Evolutionary conservation across 805 yeast species (phyloP), one percentile per base, ranked within the genome.

Genomic region (Lachancea thermotolerans): DNA sequence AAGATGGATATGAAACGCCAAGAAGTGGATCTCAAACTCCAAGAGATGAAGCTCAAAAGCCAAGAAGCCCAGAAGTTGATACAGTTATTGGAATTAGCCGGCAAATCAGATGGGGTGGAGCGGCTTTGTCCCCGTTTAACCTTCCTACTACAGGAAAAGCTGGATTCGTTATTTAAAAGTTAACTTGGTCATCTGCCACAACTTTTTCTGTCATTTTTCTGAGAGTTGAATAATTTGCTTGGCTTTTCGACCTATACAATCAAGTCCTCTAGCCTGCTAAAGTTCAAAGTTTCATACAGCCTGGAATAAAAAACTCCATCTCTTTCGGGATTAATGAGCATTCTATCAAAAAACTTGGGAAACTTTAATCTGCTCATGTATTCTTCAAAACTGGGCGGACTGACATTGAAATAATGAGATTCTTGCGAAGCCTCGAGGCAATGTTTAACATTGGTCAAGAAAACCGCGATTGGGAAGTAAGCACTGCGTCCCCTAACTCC

Each of bases 361-460:
- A 38, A 38, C 14, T 38, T 28, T 2, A 32, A 12, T 16, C 37
- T 28, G 17, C 28, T 17, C 36, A 33, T 40, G 43, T 32, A 21
- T 28, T 40, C 43, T 2, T 40, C 43, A n/a, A 40, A 17, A 18
- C 37, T 32, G 15, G 43, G 43, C 17, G 43, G 43, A 18, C 3
- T 16, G 17, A 40, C 25, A 17, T 32, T 15, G 31, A 40, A 33
- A 28, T 40, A 40, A 4, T 32, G 10, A 4, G 43, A 33, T 11
- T 28, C 43, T 33, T 31, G 43, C 21, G 25, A 21, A 10, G 31
- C 33, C 33, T 33, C 37, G 18, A 18, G 28, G n/a, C 37, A 40
- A 27, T 40, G 37, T 14, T 40, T 11, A 21, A 40, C 16, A 16
- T 40, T 40, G 6, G 43, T 40, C 31, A 40, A 15, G 21, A 40